A percentile compares a stretch with the other conserved stretches of the same genome.
phyloP scores from a whole-genome alignment of 2,329 filamentous ascomycete genomes.

The Domatiomyces catenatus region DNA sequence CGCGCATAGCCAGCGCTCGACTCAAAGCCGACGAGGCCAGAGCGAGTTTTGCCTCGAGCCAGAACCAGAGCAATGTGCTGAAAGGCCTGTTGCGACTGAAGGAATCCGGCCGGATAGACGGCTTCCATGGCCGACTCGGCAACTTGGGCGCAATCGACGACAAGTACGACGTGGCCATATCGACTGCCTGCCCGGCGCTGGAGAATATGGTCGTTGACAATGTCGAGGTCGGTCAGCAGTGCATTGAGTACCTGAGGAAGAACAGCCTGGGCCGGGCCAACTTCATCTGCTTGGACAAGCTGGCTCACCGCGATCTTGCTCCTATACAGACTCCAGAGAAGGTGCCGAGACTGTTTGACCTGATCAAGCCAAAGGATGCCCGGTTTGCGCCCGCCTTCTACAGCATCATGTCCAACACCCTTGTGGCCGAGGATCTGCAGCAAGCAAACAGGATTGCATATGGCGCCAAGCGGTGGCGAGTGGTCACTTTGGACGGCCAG shows the following conservation, averaged over 20 bases:
- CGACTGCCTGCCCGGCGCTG: conserved; percentile 77
- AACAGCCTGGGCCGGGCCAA: conserved; percentile 93
- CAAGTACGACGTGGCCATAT: conserved; percentile 95
- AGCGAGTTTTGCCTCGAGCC: conserved; percentile 73
- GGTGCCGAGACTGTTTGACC: conserved; percentile 80
- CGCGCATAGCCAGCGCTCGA: conserved; percentile 72
- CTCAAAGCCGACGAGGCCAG: conserved; percentile 94
- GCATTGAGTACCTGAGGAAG: conserved; percentile 92
- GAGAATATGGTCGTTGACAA: conserved; percentile 96
- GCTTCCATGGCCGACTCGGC: conserved; percentile 87
- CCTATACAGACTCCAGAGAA: conserved; percentile 78
- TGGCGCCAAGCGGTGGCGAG: conserved; percentile 81
- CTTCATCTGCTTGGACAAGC: conserved; percentile 86
- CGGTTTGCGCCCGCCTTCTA: conserved; percentile 85
- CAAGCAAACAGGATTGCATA: conserved; percentile 97
- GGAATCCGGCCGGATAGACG: conserved; percentile 90
- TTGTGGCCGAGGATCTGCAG: conserved; percentile 83
- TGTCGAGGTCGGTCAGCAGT: conserved; percentile 91
- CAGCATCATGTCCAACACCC: conserved; percentile 83
- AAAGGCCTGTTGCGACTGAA: conserved; percentile 85
- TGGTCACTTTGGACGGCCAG: conserved; percentile 88
- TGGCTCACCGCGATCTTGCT: conserved; percentile 62
- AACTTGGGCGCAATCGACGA: conserved; percentile 88
- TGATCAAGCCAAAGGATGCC: conserved; percentile 77
- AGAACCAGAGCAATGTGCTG: conserved; percentile 85